Evolutionary conservation across 2,329 filamentous ascomycete genomes (phyloP).

Genomic region (Trichophyton verrucosum): DNA sequence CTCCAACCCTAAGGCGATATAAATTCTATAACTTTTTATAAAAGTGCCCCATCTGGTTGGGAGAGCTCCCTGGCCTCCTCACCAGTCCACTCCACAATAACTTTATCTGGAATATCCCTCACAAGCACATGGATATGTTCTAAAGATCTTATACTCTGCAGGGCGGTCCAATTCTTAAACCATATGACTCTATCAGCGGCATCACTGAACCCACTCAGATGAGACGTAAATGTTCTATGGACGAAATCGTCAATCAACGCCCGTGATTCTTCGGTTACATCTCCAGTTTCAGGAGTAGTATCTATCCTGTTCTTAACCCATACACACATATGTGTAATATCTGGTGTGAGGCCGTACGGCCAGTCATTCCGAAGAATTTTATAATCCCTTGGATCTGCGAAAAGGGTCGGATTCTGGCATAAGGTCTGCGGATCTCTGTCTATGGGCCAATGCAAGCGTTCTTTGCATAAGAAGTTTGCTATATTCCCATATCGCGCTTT

Average conservation of each 20-base stretch:
- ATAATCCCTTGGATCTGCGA: slow-evolving; percentile 43
- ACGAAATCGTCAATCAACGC: slow-evolving; percentile 40
- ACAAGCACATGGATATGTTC: slow-evolving; percentile 48
- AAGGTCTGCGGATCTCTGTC: slow-evolving; percentile 16
- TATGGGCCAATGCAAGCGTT: slow-evolving; percentile 42
- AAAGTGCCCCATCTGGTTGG: background rate
- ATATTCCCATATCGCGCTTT: slow-evolving; percentile 46
- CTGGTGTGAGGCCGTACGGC: slow-evolving; percentile 46
- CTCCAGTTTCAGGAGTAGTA: slow-evolving; percentile 34
- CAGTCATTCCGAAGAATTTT: slow-evolving; percentile 50
- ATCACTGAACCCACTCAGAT: slow-evolving; percentile 24
- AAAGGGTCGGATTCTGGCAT: slow-evolving; percentile 37
- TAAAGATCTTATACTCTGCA: slow-evolving; percentile 48
- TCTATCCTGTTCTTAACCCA: slow-evolving; percentile 44
- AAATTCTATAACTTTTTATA: background rate
- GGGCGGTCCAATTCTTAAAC: slow-evolving; percentile 52
- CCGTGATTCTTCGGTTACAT: slow-evolving; percentile 40
- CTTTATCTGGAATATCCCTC: slow-evolving; percentile 34
- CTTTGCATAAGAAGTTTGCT: slow-evolving; percentile 43
- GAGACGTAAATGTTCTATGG: slow-evolving; percentile 36
- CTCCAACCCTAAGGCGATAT: background rate
- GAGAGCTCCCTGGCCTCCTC: slow-evolving; percentile 16
- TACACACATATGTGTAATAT: slow-evolving; percentile 45
- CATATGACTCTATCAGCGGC: slow-evolving; percentile 42
- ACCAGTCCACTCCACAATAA: slow-evolving; percentile 35